Evolutionary conservation across 1,284 basidiomycete genomes (phyloP), one percentile per base, ranked within the genome.

Genomic region (Ustilago shanxiensis): DNA sequence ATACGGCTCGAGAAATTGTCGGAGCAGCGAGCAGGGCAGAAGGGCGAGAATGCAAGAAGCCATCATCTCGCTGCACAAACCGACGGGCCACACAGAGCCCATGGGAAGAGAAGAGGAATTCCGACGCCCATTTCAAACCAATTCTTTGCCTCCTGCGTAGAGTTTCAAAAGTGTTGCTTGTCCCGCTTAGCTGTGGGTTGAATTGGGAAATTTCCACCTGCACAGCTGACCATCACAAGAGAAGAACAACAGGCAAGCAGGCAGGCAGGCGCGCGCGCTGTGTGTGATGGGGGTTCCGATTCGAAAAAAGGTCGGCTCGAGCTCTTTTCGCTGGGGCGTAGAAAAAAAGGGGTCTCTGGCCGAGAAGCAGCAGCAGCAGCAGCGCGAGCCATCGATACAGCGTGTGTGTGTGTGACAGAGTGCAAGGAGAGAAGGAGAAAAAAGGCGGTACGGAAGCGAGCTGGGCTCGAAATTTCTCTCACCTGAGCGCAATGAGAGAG

Each of bases 261-360:
- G 35, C 14, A 16, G 44, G 44, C 44, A 16, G 11, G 13, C 22
- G 22, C 26, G 47, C 47, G 47, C 47, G 47, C 24, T 28, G 29
- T n/a, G 29, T n/a, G 28, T n/a, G n/a, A n/a, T n/a, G n/a, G n/a
- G n/a, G 3, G 3, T n/a, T 54, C 33, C 33, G 52, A 54, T 54
- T 53, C 26, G 8, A 29, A 56, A 31, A 54, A 56, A n/a, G n/a
- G 35, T 55, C 33, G 22, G 20, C 35, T 41, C 20, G 54, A 41
- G 35, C 35, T 4, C 22, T 26, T 26, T 44, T 29, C 28, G 54
- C 39, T 45, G 55, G 55, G 28, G 55, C 54, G 54, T 52, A 33
- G 20, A 8, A 56, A 58, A 58, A 58, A 49, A 49, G 56, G 56
- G 56, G 54, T 56, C 41, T 33, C 35, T 54, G 53, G 33, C 53